A percentile compares a stretch with the other conserved stretches of the same genome.
Conservation (phyloP, 1,139 yeast genomes). For the Candida glucosophila region DNA sequence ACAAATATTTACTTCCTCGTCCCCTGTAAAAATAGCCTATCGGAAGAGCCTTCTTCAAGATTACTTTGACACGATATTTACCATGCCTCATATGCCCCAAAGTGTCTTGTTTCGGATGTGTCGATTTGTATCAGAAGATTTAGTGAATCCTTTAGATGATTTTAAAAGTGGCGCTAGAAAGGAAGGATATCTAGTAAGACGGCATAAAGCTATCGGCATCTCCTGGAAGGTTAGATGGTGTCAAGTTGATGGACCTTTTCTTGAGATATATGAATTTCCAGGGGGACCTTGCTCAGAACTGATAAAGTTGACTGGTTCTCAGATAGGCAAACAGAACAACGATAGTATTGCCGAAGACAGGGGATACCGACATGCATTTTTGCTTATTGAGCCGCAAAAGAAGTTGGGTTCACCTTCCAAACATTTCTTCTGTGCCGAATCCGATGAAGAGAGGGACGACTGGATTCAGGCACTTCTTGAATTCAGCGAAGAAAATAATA, state of each 20-base stretch:
- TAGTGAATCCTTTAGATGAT: conserved; percentile 56
- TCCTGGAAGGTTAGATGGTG: conserved; percentile 75
- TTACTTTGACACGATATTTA: conserved; percentile 52
- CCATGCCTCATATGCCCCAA: conserved; percentile 56
- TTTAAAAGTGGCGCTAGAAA: conserved; percentile 48
- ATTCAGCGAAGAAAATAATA: conserved; percentile 14
- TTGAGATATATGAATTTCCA: conserved; percentile 55
- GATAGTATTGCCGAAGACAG: conserved; percentile 57
- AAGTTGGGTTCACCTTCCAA: conserved; percentile 41
- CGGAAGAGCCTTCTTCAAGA: conserved; percentile 49
- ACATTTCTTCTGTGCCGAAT: conserved; percentile 77
- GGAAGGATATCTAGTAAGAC: conserved; percentile 63
- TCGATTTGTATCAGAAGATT: conserved; percentile 59
- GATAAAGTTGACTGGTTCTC: conserved; percentile 49
- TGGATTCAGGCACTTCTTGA: conserved; percentile 64
- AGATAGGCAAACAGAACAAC: conserved; percentile 56
- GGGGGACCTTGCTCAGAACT: conserved; percentile 53
- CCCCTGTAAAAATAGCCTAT: conserved; percentile 59
- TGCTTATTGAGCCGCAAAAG: conserved; percentile 57
- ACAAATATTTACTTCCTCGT: conserved; percentile 42
- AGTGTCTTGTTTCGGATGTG: conserved; percentile 48
- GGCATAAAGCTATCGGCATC: conserved; percentile 44
- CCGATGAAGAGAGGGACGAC: conserved; percentile 67
- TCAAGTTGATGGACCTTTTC: conserved; percentile 54
- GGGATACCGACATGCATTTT: conserved; percentile 72